Base-by-base conservation (phyloP, 1,284 basidiomycete species). In the Ceratobasidium sp. region DNA sequence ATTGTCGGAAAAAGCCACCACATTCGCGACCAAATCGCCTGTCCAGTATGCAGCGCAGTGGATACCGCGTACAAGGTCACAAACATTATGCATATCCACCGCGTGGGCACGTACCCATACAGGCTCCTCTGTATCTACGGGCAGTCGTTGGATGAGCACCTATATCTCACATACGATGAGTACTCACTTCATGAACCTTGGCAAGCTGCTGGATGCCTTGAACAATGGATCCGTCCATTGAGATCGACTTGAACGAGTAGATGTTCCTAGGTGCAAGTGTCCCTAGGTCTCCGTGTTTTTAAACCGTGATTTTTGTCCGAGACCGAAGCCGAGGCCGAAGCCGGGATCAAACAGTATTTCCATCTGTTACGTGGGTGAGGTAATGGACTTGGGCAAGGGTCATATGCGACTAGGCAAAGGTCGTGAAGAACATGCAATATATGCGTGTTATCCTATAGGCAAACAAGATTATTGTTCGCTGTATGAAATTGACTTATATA, bases 1-100 rank as follows among this genome's bases (percentile, higher is more conserved):
- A 76, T 46, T 1, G 76, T 76, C 11, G 71, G 71, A 13, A 77
- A 36, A 5, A 73, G 71, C 74, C 74, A 78, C 72, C 73, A 75
- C 41, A 66, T 70, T n/a, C 71, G 71, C 27, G 68, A 73, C 56
- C 66, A 74, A 9, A 74, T 42, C 0, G 71, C 73, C 47, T 76
- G 75, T 1, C 70, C 52, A 21, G 75, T 6, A 52, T 76, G 76
- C 9, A 71, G 27, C n/a, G 73, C 74, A 71, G 68, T 81, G 70
- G 80, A 80, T 3, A 69, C 25, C 3, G 64, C 47, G 67, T 71
- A 72, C 8, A 72, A 59, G 33, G 54, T 70, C 19, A 72, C 60
- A n/a, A 72, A 71, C 1, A 72, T 33, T 23, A 69, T 60, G 49
- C 66, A 71, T 39, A 71, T 64, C 69, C 69, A 72, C 8, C 41